Percentiles rank a stretch among this genome's conserved stretches.
Evolutionary conservation across 345 rosid species (phyloP).

Genomic region (Rhizophora mangle): DNA sequence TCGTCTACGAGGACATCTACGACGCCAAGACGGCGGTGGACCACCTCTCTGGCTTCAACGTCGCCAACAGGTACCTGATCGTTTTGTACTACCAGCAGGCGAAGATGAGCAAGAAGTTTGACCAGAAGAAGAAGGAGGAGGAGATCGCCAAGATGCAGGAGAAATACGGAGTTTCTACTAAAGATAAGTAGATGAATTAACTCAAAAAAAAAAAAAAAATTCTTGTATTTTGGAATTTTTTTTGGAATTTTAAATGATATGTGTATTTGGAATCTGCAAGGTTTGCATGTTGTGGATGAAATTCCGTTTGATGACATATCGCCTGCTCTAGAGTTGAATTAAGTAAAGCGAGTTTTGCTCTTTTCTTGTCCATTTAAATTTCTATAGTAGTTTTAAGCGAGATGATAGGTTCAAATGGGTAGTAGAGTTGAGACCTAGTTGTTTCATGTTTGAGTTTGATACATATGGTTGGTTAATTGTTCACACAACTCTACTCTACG

Average conservation of each 20-base stretch:
- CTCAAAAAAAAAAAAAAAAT: background rate
- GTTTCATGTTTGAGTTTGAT: no score
- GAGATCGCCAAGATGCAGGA: constrained; percentile 83
- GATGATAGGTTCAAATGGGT: no score
- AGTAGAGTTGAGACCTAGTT: no score
- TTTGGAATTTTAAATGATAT: background rate
- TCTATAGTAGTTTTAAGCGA: no score
- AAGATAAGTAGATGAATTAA: constrained; percentile 53
- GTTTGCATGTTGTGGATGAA: no score
- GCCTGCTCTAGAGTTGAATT: no score
- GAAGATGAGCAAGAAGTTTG: constrained; percentile 90
- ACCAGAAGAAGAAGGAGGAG: constrained; percentile 90
- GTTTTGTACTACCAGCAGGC: constrained; percentile 90
- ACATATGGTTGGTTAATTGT: no score
- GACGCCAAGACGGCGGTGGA: constrained; percentile 97
- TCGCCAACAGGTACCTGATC: constrained; percentile 84
- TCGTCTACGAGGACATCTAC: constrained; percentile 93
- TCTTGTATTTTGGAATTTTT: background rate
- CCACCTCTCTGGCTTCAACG: constrained; percentile 97
- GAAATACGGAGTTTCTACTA: constrained; percentile 83
- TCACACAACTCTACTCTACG: no score
- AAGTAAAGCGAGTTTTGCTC: no score
- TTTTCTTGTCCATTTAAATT: no score
- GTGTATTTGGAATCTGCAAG: no score
- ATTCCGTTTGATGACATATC: no score